Percentiles rank a stretch among this genome's conserved stretches.
Evolutionary conservation across 768 basidiomycete genomes (phyloP).

Genomic region (Leccinum subgranulosum): DNA sequence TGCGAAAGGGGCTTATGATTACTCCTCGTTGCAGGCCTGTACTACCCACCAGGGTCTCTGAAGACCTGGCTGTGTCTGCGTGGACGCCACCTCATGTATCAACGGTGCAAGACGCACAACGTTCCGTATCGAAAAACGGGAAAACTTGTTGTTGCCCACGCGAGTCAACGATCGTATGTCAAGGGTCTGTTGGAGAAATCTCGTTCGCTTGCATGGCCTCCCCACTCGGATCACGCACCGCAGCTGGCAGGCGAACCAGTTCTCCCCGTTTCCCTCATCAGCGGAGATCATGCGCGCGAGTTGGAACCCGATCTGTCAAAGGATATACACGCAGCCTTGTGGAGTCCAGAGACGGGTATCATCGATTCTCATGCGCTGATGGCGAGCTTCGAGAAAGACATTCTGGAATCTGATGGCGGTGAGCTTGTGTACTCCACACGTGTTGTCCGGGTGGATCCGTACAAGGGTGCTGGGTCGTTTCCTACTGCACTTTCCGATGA

Average conservation of each 20-base stretch:
- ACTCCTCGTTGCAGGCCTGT: conserved; percentile 52
- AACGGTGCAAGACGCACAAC: conserved; percentile 57
- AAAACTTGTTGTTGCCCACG: conserved; percentile 85
- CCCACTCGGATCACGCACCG: conserved; percentile 30
- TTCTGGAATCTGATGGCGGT: conserved; percentile 64
- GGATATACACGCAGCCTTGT: conserved; percentile 69
- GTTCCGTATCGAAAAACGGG: conserved; percentile 75
- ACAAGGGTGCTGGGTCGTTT: conserved; percentile 26
- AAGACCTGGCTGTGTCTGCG: conserved; percentile 86
- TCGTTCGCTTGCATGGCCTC: conserved; percentile 48
- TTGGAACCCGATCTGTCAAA: conserved; percentile 82
- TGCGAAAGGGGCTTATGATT: not conserved
- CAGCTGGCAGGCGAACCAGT: conserved; percentile 31
- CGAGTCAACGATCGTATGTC: conserved; percentile 67
- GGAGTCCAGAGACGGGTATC: conserved; percentile 87
- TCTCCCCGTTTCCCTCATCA: conserved; percentile 66
- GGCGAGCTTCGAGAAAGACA: conserved; percentile 78
- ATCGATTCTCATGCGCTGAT: conserved; percentile 84
- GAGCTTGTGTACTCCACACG: conserved; percentile 75
- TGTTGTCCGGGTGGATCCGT: conserved; percentile 83
- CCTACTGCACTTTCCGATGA: conserved; percentile 35
- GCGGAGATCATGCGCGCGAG: conserved; percentile 59
- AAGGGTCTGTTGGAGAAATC: conserved; percentile 65
- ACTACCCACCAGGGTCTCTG: conserved; percentile 78
- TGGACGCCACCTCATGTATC: conserved; percentile 81